Percentiles rank a stretch among this genome's conserved stretches.
Conservation (phyloP, 441 rosid genomes). For the Eruca vesicaria region DNA sequence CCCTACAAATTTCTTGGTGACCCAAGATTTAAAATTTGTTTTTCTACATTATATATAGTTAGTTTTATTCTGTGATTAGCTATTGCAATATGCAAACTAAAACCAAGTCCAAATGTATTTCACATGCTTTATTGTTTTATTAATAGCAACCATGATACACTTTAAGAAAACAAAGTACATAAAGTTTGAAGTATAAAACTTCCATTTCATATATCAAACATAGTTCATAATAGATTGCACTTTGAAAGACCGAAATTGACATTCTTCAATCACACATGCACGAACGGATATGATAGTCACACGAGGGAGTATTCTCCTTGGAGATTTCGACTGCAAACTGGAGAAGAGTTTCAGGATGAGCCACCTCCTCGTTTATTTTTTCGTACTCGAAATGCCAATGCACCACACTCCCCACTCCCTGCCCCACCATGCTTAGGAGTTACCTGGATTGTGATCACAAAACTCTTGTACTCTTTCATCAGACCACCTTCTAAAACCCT, state of each 20-base stretch:
- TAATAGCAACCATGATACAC: too few relatives aligned
- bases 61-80: too few relatives aligned
- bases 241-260: not conserved
- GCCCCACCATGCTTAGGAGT: conserved; percentile 18
- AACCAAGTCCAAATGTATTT: too few relatives aligned
- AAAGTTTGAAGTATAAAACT: not conserved
- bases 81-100: too few relatives aligned
- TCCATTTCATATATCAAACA: not conserved
- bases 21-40: too few relatives aligned
- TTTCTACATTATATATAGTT: too few relatives aligned
- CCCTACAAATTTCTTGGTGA: too few relatives aligned
- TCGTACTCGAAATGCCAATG: conserved; percentile 28
- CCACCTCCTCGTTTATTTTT: conserved; percentile 11
- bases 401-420: conserved; percentile 20
- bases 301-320: not conserved
- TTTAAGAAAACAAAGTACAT: too few relatives aligned
- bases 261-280: not conserved
- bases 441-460: too few relatives aligned
- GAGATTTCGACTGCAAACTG: conserved; percentile 14
- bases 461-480: too few relatives aligned
- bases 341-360: conserved; percentile 31
- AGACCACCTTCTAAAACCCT: too few relatives aligned
- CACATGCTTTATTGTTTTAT: too few relatives aligned
- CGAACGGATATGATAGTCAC: not conserved
- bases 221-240: not conserved